Percentiles rank a stretch among this genome's conserved stretches.
These are phyloP conservation scores for Thuidium tamariscinum DNA, from an alignment of 225 moss, liverwort and hornwort genomes.

Conservation along the genomic window DNA sequence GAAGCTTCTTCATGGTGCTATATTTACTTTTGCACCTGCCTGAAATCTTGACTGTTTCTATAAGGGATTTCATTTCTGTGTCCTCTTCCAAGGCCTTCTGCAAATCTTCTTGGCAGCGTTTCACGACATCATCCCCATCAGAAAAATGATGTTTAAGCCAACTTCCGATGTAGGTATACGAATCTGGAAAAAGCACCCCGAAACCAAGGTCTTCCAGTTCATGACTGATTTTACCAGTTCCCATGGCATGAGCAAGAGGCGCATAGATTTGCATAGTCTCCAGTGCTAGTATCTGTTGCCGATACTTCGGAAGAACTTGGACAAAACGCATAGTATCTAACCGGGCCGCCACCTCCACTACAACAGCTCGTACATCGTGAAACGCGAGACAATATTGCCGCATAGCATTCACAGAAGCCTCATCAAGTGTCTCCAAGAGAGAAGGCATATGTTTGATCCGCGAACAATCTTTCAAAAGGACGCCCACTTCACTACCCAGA, in stretches of 20 bases:
- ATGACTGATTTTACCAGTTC: constrained; percentile 61
- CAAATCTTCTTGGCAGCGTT: constrained; percentile 40
- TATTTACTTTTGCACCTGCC: constrained; percentile 85
- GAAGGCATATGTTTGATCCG: constrained; percentile 69
- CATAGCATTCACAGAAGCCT: constrained; percentile 57
- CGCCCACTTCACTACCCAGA: constrained; percentile 51
- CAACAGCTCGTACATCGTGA: constrained; percentile 74
- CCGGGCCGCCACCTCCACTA: constrained; percentile 78
- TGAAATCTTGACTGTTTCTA: constrained; percentile 30
- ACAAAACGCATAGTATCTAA: constrained; percentile 76
- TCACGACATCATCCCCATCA: constrained; percentile 50
- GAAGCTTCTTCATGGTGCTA: constrained; percentile 90
- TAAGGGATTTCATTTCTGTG: constrained; percentile 30
- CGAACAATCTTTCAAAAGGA: constrained; percentile 62
- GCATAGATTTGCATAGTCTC: constrained; percentile 97
- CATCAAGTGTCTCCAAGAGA: constrained; percentile 71
- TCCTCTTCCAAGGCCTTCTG: constrained; percentile 42
- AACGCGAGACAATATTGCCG: constrained; percentile 81
- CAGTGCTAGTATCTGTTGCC: constrained; percentile 74
- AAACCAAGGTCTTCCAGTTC: constrained; percentile 87
- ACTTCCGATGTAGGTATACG: constrained; percentile 60
- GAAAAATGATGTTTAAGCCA: constrained; percentile 71
- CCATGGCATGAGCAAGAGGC: constrained; percentile 83
- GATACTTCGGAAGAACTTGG: constrained; percentile 63
- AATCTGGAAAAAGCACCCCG: constrained; percentile 79